Evolutionary conservation across 768 basidiomycete genomes (phyloP).

Genomic region (Suillus subaureus): DNA sequence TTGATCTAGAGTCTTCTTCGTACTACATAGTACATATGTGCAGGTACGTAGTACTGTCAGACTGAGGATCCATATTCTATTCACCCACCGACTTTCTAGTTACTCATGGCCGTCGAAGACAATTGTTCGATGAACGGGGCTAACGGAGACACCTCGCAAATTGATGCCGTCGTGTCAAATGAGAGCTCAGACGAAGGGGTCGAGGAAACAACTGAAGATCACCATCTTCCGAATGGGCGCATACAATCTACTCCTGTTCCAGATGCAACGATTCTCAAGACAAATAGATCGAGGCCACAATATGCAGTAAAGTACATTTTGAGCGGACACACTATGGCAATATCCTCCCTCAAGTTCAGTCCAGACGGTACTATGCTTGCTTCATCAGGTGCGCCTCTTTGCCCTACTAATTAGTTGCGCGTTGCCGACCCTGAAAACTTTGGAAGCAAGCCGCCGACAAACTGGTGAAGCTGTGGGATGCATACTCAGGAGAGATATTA

Average conservation of each 20-base stretch:
- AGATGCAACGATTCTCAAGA: slow-evolving; percentile 2
- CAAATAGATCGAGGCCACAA: slow-evolving; percentile 36
- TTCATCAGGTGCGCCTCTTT: slow-evolving; percentile 69
- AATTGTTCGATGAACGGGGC: not conserved
- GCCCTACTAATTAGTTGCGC: slow-evolving; percentile 10
- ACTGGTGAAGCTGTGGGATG: slow-evolving; percentile 80
- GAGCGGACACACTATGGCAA: slow-evolving; percentile 79
- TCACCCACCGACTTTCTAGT: not conserved
- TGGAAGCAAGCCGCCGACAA: slow-evolving; percentile 80
- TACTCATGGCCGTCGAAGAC: not conserved
- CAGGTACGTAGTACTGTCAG: not conserved
- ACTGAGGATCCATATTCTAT: not conserved
- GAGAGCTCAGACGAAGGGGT: slow-evolving; percentile 2
- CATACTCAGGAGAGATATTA: slow-evolving; percentile 69
- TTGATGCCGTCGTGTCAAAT: not conserved
- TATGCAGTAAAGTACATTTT: slow-evolving; percentile 66
- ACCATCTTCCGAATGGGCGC: not conserved
- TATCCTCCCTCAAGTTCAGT: slow-evolving; percentile 89
- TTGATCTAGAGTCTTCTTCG: not conserved
- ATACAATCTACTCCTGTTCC: not conserved
- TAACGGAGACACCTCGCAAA: not conserved
- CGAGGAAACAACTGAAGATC: not conserved
- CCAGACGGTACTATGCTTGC: slow-evolving; percentile 82
- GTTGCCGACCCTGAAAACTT: slow-evolving; percentile 25
- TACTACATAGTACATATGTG: not conserved